phyloP scores from a whole-genome alignment of 78 protist genomes.

The Cavenderia fasciculata region DNA sequence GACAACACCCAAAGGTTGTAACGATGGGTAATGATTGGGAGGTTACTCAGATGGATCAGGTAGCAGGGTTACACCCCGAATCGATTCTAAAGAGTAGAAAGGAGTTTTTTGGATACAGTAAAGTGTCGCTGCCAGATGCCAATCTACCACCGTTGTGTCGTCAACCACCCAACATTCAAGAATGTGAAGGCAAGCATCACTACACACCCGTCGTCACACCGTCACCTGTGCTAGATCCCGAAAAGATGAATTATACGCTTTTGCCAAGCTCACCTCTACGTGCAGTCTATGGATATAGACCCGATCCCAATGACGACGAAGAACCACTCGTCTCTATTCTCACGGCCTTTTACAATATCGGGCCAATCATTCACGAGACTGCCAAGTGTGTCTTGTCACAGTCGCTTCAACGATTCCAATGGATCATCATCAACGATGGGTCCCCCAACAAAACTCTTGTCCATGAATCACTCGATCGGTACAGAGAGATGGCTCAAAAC shows the following conservation, averaged over 20 bases:
- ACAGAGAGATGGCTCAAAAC: background rate
- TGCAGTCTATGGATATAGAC: slow-evolving; percentile 13
- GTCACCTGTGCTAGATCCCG: slow-evolving; percentile 30
- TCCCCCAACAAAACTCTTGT: slow-evolving; percentile 50
- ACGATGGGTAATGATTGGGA: too few species aligned
- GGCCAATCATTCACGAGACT: slow-evolving; percentile 21
- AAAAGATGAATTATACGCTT: slow-evolving; percentile 41
- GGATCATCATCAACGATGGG: slow-evolving; percentile 59
- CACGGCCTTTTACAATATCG: slow-evolving; percentile 50
- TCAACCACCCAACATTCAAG: background rate
- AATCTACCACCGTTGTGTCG: too few species aligned
- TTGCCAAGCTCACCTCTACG: background rate
- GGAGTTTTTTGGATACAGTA: too few species aligned
- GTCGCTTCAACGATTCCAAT: slow-evolving; percentile 52
- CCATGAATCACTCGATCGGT: background rate
- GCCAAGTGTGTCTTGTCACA: slow-evolving; percentile 11
- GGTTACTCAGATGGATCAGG: background rate
- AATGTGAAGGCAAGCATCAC: slow-evolving; percentile 15
- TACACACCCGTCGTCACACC: slow-evolving; percentile 28
- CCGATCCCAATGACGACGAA: background rate
- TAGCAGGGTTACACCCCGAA: background rate
- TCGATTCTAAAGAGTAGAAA: background rate
- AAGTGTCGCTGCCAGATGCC: too few species aligned
- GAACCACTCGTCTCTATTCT: slow-evolving; percentile 38
- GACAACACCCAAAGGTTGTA: background rate